A percentile compares a stretch with the other conserved stretches of the same genome.
Conservation (phyloP, 108 stramenopile genomes). For the Mediolabrus comicus region DNA sequence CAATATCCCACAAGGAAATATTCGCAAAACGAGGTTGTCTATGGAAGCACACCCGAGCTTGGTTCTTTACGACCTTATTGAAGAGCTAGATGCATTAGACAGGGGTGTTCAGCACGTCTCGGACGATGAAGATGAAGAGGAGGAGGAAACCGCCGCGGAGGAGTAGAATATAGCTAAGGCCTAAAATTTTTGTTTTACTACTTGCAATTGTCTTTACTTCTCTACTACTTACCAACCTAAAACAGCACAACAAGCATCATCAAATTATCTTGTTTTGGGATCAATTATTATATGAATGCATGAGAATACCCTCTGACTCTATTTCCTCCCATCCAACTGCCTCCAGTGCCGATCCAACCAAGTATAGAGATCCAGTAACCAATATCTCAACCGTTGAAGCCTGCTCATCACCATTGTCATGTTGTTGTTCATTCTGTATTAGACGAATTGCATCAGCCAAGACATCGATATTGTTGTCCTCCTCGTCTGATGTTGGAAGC, state of each 20-base stretch:
- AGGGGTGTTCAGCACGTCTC: not conserved
- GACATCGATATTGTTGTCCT: no score
- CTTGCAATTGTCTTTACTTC: no score
- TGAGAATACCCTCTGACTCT: slow-evolving; percentile 1
- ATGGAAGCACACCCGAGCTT: not conserved
- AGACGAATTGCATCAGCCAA: no score
- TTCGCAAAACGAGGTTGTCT: not conserved
- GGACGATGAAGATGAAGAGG: not conserved
- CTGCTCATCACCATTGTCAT: not conserved
- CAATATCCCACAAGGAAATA: not conserved
- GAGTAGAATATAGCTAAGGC: no score
- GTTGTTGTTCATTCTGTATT: no score
- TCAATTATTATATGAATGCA: no score
- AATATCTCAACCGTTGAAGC: slow-evolving; percentile 46
- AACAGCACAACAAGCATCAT: no score
- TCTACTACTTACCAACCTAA: no score
- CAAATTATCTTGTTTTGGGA: no score
- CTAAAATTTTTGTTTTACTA: no score
- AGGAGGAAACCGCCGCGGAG: not conserved
- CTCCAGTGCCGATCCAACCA: slow-evolving; percentile 68
- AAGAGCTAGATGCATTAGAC: not conserved
- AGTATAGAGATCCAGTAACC: slow-evolving; percentile 79
- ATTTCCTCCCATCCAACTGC: slow-evolving; percentile 56
- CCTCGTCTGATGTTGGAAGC: not conserved
- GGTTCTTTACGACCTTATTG: not conserved